Percentiles rank a stretch among this genome's conserved stretches.
These are phyloP conservation scores for Clavispora asparagi DNA, from an alignment of 805 yeast species.

Conservation along the genomic window DNA sequence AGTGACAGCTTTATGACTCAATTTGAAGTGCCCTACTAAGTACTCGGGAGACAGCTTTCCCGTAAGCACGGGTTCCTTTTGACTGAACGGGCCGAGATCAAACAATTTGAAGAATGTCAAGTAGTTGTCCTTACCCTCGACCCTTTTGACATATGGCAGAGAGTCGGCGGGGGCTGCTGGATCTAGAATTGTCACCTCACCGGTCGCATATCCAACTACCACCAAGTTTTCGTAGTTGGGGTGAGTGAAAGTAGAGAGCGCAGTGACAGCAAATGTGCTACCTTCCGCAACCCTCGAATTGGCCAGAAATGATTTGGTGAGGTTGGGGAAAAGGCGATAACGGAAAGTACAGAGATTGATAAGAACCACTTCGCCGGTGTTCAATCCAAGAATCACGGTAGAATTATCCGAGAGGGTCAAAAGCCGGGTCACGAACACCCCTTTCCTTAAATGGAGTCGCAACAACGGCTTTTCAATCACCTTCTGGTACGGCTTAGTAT, in stretches of 20 bases:
- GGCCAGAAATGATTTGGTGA: slow-evolving; percentile 18
- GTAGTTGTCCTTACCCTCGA: slow-evolving; percentile 22
- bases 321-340: slow-evolving; percentile 39
- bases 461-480: slow-evolving; percentile 43
- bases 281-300: slow-evolving; percentile 24
- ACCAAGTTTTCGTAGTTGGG: slow-evolving; percentile 42
- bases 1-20: slow-evolving; percentile 58
- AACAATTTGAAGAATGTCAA: slow-evolving; percentile 33
- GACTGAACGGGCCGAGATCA: slow-evolving; percentile 28
- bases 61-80: not conserved
- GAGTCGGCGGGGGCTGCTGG: slow-evolving; percentile 7
- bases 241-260: slow-evolving; percentile 19
- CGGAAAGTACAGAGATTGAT: slow-evolving; percentile 45
- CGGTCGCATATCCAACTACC: slow-evolving; percentile 28
- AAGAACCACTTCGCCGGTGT: slow-evolving; percentile 64
- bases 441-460: slow-evolving; percentile 32
- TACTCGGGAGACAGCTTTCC: slow-evolving; percentile 5
- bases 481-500: slow-evolving; percentile 17
- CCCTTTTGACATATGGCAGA: slow-evolving; percentile 10
- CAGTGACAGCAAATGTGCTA: slow-evolving; percentile 19
- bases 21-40: slow-evolving; percentile 52
- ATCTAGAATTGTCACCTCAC: slow-evolving; percentile 14
- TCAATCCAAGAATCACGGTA: slow-evolving; percentile 56
- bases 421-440: slow-evolving; percentile 37
- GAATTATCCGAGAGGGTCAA: slow-evolving; percentile 32